phyloP scores from a whole-genome alignment of 495 filamentous ascomycete genomes.

The Lindgomyces ingoldianus region DNA sequence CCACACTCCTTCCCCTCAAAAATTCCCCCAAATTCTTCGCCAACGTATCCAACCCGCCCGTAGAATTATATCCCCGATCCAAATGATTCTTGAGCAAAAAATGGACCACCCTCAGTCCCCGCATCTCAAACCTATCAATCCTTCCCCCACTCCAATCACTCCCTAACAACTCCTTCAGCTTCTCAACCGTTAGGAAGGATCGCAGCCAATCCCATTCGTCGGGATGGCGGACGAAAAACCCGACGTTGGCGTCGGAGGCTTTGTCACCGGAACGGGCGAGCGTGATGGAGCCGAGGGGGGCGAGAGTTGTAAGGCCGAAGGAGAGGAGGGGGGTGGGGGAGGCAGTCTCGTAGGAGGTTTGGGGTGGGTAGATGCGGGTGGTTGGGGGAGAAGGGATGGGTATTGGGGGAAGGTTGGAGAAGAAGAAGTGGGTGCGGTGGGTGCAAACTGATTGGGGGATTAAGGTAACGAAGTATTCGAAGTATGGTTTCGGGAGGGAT shows the following conservation, averaged over 20 bases:
- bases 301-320: conserved; percentile 32
- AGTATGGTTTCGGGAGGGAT: conserved; percentile 9
- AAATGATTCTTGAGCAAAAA: conserved; percentile 25
- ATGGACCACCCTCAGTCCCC: conserved; percentile 22
- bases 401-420: background rate
- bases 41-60: conserved; percentile 20
- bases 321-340: conserved; percentile 18
- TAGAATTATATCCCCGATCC: conserved; percentile 26
- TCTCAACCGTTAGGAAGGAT: conserved; percentile 10
- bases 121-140: conserved; percentile 26
- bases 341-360: conserved; percentile 27
- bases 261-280: conserved; percentile 40
- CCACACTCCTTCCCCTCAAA: conserved; percentile 15
- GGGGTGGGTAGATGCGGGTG: background rate
- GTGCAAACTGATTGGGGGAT: conserved; percentile 8
- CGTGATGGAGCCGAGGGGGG: conserved; percentile 39
- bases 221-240: conserved; percentile 32
- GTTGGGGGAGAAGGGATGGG: background rate
- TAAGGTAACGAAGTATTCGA: conserved; percentile 20
- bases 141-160: background rate
- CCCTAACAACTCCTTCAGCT: conserved; percentile 21
- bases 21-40: conserved; percentile 29
- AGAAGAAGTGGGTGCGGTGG: conserved; percentile 10
- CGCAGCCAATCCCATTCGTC: conserved; percentile 29
- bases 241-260: conserved; percentile 39